phyloP scores from a whole-genome alignment of 2,329 filamentous ascomycete species.

The Hawksworthiomyces lignivorus region DNA sequence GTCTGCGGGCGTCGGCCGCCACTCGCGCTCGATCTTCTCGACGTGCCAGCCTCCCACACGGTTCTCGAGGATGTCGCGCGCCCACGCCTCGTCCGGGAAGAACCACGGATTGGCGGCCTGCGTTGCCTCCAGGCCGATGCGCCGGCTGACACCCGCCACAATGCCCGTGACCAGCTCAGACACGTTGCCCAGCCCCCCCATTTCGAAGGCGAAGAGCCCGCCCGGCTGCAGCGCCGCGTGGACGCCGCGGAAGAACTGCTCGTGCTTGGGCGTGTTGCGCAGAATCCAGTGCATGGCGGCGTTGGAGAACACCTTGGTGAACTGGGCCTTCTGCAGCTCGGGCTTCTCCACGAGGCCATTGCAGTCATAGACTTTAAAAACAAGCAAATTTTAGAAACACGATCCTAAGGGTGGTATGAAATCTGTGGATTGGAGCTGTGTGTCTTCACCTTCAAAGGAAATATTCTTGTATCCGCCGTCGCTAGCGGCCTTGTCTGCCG shows the following conservation, averaged over 20 bases:
- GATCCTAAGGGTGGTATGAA: too few relatives aligned
- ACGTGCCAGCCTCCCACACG: slow-evolving; percentile 40
- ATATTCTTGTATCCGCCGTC: slow-evolving; percentile 26
- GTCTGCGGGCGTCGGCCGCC: slow-evolving; percentile 54
- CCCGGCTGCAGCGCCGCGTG: slow-evolving; percentile 43
- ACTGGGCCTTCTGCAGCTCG: slow-evolving; percentile 29
- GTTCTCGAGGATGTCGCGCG: slow-evolving; percentile 33
- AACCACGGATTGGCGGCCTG: slow-evolving; percentile 57
- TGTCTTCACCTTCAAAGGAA: slow-evolving; percentile 39
- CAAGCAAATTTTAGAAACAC: too few relatives aligned
- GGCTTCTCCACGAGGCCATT: slow-evolving; percentile 28
- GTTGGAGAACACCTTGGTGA: slow-evolving; percentile 57
- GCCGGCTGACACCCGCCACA: slow-evolving; percentile 42
- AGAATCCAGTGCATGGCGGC: slow-evolving; percentile 64
- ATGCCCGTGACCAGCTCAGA: slow-evolving; percentile 54
- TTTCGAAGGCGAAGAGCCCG: slow-evolving; percentile 59
- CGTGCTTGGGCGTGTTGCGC: slow-evolving; percentile 32
- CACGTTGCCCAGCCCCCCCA: slow-evolving; percentile 64
- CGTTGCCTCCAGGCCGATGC: slow-evolving; percentile 42
- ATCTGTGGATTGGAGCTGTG: too few relatives aligned
- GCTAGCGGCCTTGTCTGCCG: slow-evolving; percentile 35
- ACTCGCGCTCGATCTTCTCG: slow-evolving; percentile 52
- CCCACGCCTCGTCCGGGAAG: slow-evolving; percentile 59
- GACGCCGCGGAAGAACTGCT: slow-evolving; percentile 45
- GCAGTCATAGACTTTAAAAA: slow-evolving; percentile 44